A percentile compares a stretch with the other conserved stretches of the same genome.
These are phyloP conservation scores for Niebla homalea DNA, from an alignment of 495 filamentous ascomycete genomes.

Conservation along the genomic window DNA sequence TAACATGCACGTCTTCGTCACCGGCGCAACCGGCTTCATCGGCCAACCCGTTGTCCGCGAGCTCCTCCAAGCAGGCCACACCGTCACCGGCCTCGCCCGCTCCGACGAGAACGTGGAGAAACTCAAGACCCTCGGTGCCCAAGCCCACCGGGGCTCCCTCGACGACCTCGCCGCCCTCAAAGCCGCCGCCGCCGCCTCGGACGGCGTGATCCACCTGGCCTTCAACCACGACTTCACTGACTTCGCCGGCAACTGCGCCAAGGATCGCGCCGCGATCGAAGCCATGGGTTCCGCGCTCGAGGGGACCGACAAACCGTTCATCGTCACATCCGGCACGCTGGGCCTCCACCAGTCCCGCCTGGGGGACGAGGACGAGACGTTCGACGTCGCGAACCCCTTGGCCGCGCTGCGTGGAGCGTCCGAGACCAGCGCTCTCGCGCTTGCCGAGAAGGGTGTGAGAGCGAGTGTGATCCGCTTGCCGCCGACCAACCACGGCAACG, in stretches of 20 bases:
- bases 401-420: neutral
- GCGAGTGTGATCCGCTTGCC: conserved; percentile 28
- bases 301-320: conserved; percentile 25
- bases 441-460: conserved; percentile 24
- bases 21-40: conserved; percentile 35
- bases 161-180: conserved; percentile 25
- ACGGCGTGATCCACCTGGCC: conserved; percentile 34
- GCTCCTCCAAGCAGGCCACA: conserved; percentile 28
- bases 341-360: conserved; percentile 20
- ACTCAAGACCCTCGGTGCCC: conserved; percentile 20
- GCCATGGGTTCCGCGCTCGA: conserved; percentile 25
- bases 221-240: conserved; percentile 32
- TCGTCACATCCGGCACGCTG: conserved; percentile 32
- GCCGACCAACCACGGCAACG: conserved; percentile 29
- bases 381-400: conserved; percentile 9
- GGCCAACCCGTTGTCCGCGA: conserved; percentile 30
- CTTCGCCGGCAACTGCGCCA: conserved; percentile 18
- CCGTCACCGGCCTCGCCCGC: conserved; percentile 31
- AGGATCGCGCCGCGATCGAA: conserved; percentile 25
- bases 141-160: conserved; percentile 26
- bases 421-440: conserved; percentile 18
- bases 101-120: conserved; percentile 21
- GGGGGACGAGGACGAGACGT: conserved; percentile 22
- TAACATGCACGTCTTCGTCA: conserved; percentile 33
- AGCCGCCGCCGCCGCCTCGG: conserved; percentile 22